phyloP scores from a whole-genome alignment of 192 early-diverging fungal genomes.

The Dispira simplex region DNA sequence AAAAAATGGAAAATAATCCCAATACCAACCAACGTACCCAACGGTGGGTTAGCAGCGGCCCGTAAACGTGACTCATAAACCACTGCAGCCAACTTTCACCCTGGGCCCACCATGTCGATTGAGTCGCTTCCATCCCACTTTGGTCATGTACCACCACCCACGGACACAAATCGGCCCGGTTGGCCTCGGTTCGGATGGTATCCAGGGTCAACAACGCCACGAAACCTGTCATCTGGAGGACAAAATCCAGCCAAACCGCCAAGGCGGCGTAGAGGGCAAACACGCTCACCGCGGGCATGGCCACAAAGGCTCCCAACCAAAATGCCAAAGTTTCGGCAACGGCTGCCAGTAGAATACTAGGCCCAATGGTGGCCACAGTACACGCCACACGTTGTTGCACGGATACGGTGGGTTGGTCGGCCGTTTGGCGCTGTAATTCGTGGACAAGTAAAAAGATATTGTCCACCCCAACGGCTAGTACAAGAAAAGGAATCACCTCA shows the following conservation, averaged over 20 bases:
- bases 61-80: slow-evolving; percentile 21
- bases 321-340: slow-evolving; percentile 47
- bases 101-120: not conserved
- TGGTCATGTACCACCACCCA: not conserved
- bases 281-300: slow-evolving; percentile 51
- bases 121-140: not conserved
- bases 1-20: slow-evolving; percentile 31
- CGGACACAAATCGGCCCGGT: slow-evolving; percentile 11
- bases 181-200: slow-evolving; percentile 30
- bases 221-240: slow-evolving; percentile 46
- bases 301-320: slow-evolving; percentile 38
- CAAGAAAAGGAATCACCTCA: slow-evolving; percentile 52
- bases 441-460: slow-evolving; percentile 53
- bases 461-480: slow-evolving; percentile 49
- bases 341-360: slow-evolving; percentile 40
- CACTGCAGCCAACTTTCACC: slow-evolving; percentile 9
- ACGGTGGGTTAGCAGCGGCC: slow-evolving; percentile 29
- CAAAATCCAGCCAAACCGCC: slow-evolving; percentile 43
- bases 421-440: slow-evolving; percentile 33
- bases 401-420: slow-evolving; percentile 22
- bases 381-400: slow-evolving; percentile 39
- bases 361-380: slow-evolving; percentile 41
- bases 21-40: slow-evolving; percentile 26
- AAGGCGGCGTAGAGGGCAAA: slow-evolving; percentile 50
- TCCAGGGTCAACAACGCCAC: slow-evolving; percentile 40